Evolutionary conservation across 192 early-diverging fungal genomes (phyloP).

Genomic region (Chytriomyces hyalinus): DNA sequence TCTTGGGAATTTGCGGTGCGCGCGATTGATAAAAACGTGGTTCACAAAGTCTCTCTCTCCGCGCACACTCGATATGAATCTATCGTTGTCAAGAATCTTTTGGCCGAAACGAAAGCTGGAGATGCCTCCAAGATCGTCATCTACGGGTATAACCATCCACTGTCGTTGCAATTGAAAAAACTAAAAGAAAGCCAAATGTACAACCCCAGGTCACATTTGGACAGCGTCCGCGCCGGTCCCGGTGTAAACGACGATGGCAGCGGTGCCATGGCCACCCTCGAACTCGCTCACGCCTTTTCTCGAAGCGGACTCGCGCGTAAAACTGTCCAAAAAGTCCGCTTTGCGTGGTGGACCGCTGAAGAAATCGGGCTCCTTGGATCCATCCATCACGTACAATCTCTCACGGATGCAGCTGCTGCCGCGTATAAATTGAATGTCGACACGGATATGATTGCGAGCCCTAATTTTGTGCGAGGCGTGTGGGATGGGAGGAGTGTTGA

Average conservation of each 20-base stretch:
- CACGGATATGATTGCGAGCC: slow-evolving; percentile 53
- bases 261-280: slow-evolving; percentile 48
- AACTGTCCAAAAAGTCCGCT: slow-evolving; percentile 41
- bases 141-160: not conserved
- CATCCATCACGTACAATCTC: slow-evolving; percentile 44
- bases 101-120: slow-evolving; percentile 38
- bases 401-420: not conserved
- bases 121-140: slow-evolving; percentile 30
- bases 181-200: not conserved
- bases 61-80: not conserved
- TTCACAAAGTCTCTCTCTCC: not conserved
- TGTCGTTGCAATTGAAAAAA: no score
- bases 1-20: not conserved
- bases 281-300: slow-evolving; percentile 38
- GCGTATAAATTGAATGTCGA: slow-evolving; percentile 1
- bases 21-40: not conserved
- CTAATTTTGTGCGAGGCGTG: slow-evolving; percentile 52
- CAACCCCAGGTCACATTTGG: slow-evolving; percentile 40
- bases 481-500: slow-evolving; percentile 37
- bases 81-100: slow-evolving; percentile 32
- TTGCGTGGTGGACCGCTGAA: slow-evolving; percentile 49
- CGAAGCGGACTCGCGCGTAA: slow-evolving; percentile 8
- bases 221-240: slow-evolving; percentile 49
- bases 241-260: slow-evolving; percentile 59
- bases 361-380: slow-evolving; percentile 49